Percentiles rank a stretch among this genome's conserved stretches.
phyloP scores from a whole-genome alignment of 495 filamentous ascomycete species.

The Penicillium roqueforti region DNA sequence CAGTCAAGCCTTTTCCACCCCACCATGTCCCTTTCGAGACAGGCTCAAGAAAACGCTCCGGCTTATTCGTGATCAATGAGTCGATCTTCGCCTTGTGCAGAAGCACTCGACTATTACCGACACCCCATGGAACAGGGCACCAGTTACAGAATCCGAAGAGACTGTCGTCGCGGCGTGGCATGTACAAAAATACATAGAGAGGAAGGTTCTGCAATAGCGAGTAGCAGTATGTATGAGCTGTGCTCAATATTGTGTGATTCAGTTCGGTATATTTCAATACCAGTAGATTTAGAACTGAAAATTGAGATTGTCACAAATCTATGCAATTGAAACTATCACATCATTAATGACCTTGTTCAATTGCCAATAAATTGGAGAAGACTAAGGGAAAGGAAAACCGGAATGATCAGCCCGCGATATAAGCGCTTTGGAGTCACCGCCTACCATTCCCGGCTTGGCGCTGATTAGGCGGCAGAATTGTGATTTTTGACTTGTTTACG shows the following conservation, averaged over 20 bases:
- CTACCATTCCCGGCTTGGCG: constrained; percentile 2
- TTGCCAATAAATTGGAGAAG: not conserved
- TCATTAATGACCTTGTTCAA: constrained; percentile 8
- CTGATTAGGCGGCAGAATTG: constrained; percentile 3
- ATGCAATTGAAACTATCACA: not conserved
- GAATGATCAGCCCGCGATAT: constrained; percentile 1
- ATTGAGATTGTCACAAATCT: not conserved
- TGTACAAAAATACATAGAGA: not conserved
- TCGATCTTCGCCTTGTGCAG: constrained; percentile 53
- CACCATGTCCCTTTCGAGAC: constrained; percentile 69
- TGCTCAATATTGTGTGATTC: not conserved
- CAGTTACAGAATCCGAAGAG: constrained; percentile 53
- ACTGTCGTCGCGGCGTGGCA: constrained; percentile 53
- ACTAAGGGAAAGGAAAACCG: constrained; percentile 4
- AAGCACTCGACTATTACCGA: constrained; percentile 52
- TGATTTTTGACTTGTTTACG: constrained; percentile 9
- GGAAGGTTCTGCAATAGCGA: not conserved
- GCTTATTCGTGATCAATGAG: constrained; percentile 82
- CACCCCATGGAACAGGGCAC: constrained; percentile 40
- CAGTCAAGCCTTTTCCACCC: constrained; percentile 89
- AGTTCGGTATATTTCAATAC: not conserved
- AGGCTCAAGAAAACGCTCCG: constrained; percentile 82
- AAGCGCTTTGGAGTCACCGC: constrained; percentile 2
- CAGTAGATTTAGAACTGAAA: not conserved
- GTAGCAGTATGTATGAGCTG: not conserved